Conservation (phyloP, 2,329 filamentous ascomycete genomes). For the Ophiocordyceps sinensis region DNA sequence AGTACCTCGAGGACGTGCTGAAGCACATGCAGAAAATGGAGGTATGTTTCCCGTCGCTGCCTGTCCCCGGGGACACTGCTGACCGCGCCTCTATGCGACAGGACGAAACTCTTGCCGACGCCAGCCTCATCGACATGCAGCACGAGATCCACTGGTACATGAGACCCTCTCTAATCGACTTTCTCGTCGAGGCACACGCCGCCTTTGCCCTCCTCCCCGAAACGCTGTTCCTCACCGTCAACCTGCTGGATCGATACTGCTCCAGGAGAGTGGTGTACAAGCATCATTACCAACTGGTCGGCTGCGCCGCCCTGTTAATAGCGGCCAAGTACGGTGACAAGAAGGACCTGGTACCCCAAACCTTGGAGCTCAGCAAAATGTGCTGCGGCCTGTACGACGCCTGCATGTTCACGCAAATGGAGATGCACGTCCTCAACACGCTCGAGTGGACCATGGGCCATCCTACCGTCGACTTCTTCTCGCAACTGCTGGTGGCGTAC, state of each 20-base stretch:
- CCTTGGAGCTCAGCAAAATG: conserved; percentile 96
- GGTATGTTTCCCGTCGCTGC: conserved; percentile 25
- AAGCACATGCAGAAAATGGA: conserved; percentile 95
- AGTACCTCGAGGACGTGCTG: conserved; percentile 90
- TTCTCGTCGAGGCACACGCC: conserved; percentile 90
- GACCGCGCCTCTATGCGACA: conserved; percentile 12
- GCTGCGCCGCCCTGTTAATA: conserved; percentile 88
- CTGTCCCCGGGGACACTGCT: conserved; percentile 7
- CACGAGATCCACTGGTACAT: conserved; percentile 99
- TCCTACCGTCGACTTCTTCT: conserved; percentile 88
- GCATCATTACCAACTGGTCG: conserved; percentile 95
- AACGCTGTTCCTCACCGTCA: conserved; percentile 90
- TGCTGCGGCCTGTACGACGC: conserved; percentile 97
- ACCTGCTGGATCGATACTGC: conserved; percentile 94
- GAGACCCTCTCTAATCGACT: conserved; percentile 95
- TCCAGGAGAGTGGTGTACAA: conserved; percentile 97
- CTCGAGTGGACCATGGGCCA: conserved; percentile 93
- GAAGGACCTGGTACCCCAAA: conserved; percentile 96
- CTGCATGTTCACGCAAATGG: conserved; percentile 99
- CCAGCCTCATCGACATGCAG: conserved; percentile 96
- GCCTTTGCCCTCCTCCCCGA: conserved; percentile 89
- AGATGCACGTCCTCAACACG: conserved; percentile 98
- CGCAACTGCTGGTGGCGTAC: conserved; percentile 74
- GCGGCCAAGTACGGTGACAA: conserved; percentile 98
- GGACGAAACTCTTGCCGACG: conserved; percentile 83